phyloP scores from a whole-genome alignment of 306 rosid genomes.

The Dryas drummondii region DNA sequence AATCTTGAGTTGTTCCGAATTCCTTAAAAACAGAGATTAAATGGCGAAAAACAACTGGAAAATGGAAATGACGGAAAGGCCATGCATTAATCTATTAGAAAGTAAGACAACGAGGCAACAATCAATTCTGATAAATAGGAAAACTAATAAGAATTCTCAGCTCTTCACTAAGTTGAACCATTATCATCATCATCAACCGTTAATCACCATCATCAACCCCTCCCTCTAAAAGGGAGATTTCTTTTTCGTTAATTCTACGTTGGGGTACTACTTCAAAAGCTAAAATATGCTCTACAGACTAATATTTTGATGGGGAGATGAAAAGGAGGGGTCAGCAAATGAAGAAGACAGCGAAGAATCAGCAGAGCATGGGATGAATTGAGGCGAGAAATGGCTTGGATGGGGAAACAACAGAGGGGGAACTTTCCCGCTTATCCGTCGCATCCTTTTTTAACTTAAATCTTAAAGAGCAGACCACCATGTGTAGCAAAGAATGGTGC shows the following conservation, averaged over 20 bases:
- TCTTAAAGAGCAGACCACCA: slow-evolving; percentile 88
- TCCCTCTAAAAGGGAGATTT: slow-evolving; percentile 35
- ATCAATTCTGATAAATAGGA: not conserved
- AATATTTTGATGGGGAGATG: not conserved
- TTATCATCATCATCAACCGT: slow-evolving; percentile 34
- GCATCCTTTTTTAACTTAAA: slow-evolving; percentile 22
- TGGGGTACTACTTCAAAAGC: slow-evolving; percentile 6
- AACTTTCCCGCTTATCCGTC: slow-evolving; percentile 9
- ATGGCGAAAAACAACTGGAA: too few relatives aligned
- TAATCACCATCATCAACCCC: slow-evolving; percentile 29
- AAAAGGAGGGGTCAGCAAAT: slow-evolving; percentile 3
- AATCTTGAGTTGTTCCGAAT: too few relatives aligned
- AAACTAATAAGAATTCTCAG: not conserved
- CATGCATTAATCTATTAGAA: not conserved
- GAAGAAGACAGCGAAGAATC: slow-evolving; percentile 3
- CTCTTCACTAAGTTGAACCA: slow-evolving; percentile 14
- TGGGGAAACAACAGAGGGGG: not conserved
- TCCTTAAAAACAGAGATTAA: too few relatives aligned
- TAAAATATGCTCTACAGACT: slow-evolving; percentile 26
- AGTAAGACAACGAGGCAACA: not conserved
- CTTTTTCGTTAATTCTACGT: slow-evolving; percentile 30
- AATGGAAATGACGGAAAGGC: not conserved
- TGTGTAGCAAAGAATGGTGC: slow-evolving; percentile 96
- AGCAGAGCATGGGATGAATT: not conserved
- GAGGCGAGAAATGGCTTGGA: slow-evolving; percentile 9